A percentile compares a stretch with the other conserved stretches of the same genome.
Conservation (phyloP, 2,329 filamentous ascomycete genomes). For the Diplodia intermedia region DNA sequence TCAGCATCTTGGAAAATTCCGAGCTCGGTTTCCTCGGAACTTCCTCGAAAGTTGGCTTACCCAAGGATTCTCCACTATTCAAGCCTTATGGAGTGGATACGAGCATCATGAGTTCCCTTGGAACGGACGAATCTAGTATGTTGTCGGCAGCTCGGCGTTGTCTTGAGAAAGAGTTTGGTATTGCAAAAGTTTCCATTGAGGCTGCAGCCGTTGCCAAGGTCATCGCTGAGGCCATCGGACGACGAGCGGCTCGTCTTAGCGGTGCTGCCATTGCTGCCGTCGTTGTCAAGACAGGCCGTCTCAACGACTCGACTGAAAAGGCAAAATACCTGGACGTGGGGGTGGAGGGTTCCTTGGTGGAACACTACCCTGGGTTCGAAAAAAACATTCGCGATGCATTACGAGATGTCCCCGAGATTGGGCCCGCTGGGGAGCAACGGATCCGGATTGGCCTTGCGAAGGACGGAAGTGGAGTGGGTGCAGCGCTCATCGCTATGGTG, state of each 20-base stretch:
- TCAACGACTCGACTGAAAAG: constrained; percentile 54
- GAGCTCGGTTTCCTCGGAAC: constrained; percentile 73
- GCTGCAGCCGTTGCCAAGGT: constrained; percentile 88
- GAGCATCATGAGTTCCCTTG: constrained; percentile 84
- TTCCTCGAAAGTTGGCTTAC: constrained; percentile 72
- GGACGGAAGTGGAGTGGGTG: constrained; percentile 94
- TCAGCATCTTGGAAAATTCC: constrained; percentile 71
- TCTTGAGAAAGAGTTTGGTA: constrained; percentile 75
- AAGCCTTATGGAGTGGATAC: constrained; percentile 90
- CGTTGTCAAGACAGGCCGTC: constrained; percentile 78
- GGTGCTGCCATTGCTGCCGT: constrained; percentile 90
- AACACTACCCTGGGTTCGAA: constrained; percentile 94
- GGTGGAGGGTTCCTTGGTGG: constrained; percentile 91
- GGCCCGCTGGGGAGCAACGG: constrained; percentile 77
- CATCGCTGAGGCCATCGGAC: constrained; percentile 82
- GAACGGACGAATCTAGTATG: constrained; percentile 76
- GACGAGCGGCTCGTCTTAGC: constrained; percentile 84
- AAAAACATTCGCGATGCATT: constrained; percentile 86
- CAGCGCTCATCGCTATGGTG: constrained; percentile 90
- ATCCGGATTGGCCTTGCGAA: constrained; percentile 97
- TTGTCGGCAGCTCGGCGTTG: constrained; percentile 76
- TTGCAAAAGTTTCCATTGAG: constrained; percentile 78
- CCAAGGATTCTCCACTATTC: constrained; percentile 70
- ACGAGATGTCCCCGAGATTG: constrained; percentile 76
- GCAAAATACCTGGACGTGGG: constrained; percentile 84